These are phyloP conservation scores for Pestalotiopsis sp. DNA, from an alignment of 2,329 filamentous ascomycete genomes.

Conservation along the genomic window DNA sequence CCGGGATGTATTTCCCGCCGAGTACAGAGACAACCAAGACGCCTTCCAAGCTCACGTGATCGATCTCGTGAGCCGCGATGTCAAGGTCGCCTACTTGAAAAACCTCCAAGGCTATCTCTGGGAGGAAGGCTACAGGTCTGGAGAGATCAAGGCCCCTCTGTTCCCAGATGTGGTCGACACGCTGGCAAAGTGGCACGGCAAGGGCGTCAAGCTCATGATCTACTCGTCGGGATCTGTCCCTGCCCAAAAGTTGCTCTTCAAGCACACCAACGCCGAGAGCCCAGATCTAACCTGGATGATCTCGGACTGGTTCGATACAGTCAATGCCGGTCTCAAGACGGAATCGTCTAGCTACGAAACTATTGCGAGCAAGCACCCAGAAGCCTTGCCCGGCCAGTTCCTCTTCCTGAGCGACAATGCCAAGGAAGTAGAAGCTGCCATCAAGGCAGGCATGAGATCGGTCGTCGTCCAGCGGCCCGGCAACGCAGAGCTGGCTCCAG, in stretches of 20 bases:
- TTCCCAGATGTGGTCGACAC: conserved; percentile 74
- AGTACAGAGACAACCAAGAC: conserved; percentile 60
- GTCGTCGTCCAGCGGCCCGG: conserved; percentile 68
- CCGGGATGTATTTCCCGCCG: conserved; percentile 70
- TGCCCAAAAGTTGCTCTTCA: conserved; percentile 80
- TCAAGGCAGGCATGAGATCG: conserved; percentile 64
- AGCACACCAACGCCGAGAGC: conserved; percentile 61
- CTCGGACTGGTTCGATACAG: conserved; percentile 75
- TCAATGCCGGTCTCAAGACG: conserved; percentile 77
- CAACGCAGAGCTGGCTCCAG: conserved; percentile 64
- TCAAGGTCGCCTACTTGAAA: conserved; percentile 79
- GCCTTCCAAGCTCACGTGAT: conserved; percentile 68
- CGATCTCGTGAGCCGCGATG: conserved; percentile 71
- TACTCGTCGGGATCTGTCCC: conserved; percentile 82
- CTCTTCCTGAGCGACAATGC: conserved; percentile 85
- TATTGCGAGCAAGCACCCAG: conserved; percentile 57
- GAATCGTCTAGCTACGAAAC: conserved; percentile 67
- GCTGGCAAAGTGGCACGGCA: conserved; percentile 60
- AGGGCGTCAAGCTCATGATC: conserved; percentile 67
- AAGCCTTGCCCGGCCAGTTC: conserved; percentile 55
- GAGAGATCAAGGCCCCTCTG: conserved; percentile 71
- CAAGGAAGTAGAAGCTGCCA: conserved; percentile 67
- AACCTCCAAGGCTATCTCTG: conserved; percentile 80
- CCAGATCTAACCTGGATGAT: conserved; percentile 64
- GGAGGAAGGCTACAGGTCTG: conserved; percentile 72